phyloP scores from a whole-genome alignment of 371 early-diverging fungal species.

The Saksenaea oblongispora region DNA sequence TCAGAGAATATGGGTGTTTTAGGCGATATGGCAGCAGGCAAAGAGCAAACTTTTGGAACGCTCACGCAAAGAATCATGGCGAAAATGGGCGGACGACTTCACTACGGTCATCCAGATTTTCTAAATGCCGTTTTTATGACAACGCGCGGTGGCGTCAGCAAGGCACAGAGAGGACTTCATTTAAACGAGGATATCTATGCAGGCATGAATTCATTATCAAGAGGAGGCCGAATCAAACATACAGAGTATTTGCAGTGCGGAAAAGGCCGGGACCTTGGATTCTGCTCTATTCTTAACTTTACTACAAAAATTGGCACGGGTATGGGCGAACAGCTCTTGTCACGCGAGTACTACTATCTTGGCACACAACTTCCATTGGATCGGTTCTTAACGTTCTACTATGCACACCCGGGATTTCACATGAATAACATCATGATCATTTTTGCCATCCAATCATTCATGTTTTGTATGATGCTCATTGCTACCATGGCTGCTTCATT shows the following conservation, averaged over 20 bases:
- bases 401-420: slow-evolving; percentile 89
- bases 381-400: slow-evolving; percentile 85
- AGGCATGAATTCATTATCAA: slow-evolving; percentile 84
- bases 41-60: slow-evolving; percentile 90
- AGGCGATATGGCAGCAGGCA: slow-evolving; percentile 89
- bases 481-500: slow-evolving; percentile 72
- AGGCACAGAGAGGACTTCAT: slow-evolving; percentile 89
- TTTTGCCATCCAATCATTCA: slow-evolving; percentile 81
- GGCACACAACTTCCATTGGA: slow-evolving; percentile 83
- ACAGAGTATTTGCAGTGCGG: slow-evolving; percentile 92
- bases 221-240: slow-evolving; percentile 91
- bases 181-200: slow-evolving; percentile 94
- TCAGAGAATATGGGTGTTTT: slow-evolving; percentile 86
- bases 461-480: slow-evolving; percentile 77
- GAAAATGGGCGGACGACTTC: slow-evolving; percentile 77
- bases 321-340: slow-evolving; percentile 90
- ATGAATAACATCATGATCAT: slow-evolving; percentile 91
- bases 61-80: slow-evolving; percentile 89
- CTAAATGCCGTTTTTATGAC: slow-evolving; percentile 87
- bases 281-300: slow-evolving; percentile 87
- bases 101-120: slow-evolving; percentile 93
- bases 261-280: slow-evolving; percentile 90
- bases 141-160: slow-evolving; percentile 85
- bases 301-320: slow-evolving; percentile 90
- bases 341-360: slow-evolving; percentile 88